Conservation (phyloP, 1,284 basidiomycete species). For the Ganoderma meredithae region DNA sequence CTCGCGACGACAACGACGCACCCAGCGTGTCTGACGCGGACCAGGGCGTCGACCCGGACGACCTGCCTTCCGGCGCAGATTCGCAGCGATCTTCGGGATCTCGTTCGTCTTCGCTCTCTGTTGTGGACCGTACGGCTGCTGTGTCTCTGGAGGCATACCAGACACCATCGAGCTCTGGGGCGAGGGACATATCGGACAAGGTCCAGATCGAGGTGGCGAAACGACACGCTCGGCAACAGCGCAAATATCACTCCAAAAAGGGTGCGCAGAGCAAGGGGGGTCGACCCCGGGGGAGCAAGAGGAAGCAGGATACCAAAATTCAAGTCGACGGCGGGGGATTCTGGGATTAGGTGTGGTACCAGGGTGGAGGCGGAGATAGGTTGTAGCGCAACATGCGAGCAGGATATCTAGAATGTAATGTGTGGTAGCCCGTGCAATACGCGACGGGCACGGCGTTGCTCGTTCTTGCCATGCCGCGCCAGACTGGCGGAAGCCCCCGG, state of each 20-base stretch:
- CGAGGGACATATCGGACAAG: constrained; percentile 54
- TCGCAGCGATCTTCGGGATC: constrained; percentile 32
- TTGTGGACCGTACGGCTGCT: constrained; percentile 35
- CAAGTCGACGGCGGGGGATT: constrained; percentile 66
- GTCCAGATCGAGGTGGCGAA: constrained; percentile 73
- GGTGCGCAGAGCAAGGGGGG: constrained; percentile 66
- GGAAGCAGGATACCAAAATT: constrained; percentile 77
- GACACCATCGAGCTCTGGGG: constrained; percentile 9
- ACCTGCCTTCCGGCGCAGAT: constrained; percentile 31
- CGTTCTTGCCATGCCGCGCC: background rate
- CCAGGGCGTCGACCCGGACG: constrained; percentile 19
- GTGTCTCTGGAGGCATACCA: constrained; percentile 30
- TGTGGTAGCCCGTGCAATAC: background rate
- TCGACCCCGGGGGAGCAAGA: constrained; percentile 83
- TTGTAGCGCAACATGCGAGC: background rate
- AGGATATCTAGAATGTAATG: constrained; percentile 4
- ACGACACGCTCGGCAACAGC: constrained; percentile 67
- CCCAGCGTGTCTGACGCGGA: constrained; percentile 16
- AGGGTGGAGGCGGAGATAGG: background rate
- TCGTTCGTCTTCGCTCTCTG: constrained; percentile 32
- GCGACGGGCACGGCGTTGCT: background rate
- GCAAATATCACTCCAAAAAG: constrained; percentile 79
- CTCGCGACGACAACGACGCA: constrained; percentile 12
- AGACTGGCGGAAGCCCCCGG: background rate
- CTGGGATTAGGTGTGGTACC: constrained; percentile 53